phyloP scores from a whole-genome alignment of 1,139 yeast species.

The Candida tropicalis region DNA sequence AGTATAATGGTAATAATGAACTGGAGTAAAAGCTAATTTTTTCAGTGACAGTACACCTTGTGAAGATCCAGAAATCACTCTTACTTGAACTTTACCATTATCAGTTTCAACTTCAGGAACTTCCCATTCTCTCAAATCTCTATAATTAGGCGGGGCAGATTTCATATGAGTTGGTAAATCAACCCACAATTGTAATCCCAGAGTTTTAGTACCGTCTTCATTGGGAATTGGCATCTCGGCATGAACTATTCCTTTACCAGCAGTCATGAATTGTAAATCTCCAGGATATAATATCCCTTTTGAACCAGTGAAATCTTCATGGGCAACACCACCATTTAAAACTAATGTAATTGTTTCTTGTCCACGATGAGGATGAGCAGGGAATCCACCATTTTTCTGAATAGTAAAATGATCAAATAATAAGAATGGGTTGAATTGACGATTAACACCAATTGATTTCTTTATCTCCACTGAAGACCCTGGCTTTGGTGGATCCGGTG shows the following conservation, averaged over 20 bases:
- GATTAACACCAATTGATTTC: slow-evolving; percentile 16
- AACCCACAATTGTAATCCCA: slow-evolving; percentile 90
- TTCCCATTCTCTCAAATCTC: slow-evolving; percentile 73
- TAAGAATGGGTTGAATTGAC: slow-evolving; percentile 81
- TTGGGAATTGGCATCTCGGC: slow-evolving; percentile 78
- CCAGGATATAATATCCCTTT: slow-evolving; percentile 80
- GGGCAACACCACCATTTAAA: slow-evolving; percentile 77
- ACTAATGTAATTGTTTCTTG: slow-evolving; percentile 86
- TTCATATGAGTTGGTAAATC: slow-evolving; percentile 77
- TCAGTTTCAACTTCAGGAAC: slow-evolving; percentile 68
- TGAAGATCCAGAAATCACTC: slow-evolving; percentile 76
- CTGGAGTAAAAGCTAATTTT: slow-evolving; percentile 84
- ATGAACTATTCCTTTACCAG: slow-evolving; percentile 87
- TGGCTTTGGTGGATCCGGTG: slow-evolving; percentile 6
- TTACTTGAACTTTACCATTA: slow-evolving; percentile 64
- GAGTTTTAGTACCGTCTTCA: slow-evolving; percentile 57
- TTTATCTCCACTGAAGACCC: slow-evolving; percentile 4
- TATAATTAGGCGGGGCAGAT: slow-evolving; percentile 72
- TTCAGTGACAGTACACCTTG: slow-evolving; percentile 77
- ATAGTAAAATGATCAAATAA: slow-evolving; percentile 66
- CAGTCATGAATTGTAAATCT: slow-evolving; percentile 93
- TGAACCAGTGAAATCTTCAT: slow-evolving; percentile 89
- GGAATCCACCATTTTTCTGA: slow-evolving; percentile 67
- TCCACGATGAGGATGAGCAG: slow-evolving; percentile 92
- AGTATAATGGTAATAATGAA: slow-evolving; percentile 70